Percentiles rank a stretch among this genome's conserved stretches.
These are phyloP conservation scores for Heliamphora exappendiculata DNA, from an alignment of 148 eudicot species.

Conservation along the genomic window DNA sequence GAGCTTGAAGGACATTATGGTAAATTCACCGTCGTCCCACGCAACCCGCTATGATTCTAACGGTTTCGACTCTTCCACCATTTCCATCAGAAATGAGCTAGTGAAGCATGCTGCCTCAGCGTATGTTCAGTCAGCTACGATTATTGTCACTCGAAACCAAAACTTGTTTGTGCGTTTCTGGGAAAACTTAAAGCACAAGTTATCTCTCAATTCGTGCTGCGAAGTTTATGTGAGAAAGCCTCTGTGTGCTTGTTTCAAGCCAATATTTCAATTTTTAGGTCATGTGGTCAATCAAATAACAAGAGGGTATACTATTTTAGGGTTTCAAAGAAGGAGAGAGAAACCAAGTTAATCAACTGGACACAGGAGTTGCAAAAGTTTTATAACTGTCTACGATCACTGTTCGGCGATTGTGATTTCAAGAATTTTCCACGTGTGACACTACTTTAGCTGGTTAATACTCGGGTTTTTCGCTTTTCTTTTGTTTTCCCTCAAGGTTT, in stretches of 20 bases:
- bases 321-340: no score
- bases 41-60: background rate
- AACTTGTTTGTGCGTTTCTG: background rate
- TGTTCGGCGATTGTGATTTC: no score
- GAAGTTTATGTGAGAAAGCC: background rate
- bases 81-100: conserved; percentile 7
- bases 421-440: no score
- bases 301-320: no score
- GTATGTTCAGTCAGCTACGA: conserved; percentile 5
- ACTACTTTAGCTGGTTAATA: no score
- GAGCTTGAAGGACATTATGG: conserved; percentile 14
- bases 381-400: no score
- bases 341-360: no score
- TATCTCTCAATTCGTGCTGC: background rate
- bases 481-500: no score
- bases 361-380: no score
- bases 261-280: background rate
- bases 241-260: conserved; percentile 3
- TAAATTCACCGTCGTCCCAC: background rate
- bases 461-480: no score
- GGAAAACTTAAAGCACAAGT: background rate
- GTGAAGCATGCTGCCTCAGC: conserved; percentile 15
- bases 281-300: background rate
- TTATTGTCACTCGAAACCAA: background rate
- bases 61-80: conserved; percentile 1